Evolutionary conservation across 257 asterid species (phyloP).

Genomic region (Petunia axillaris): DNA sequence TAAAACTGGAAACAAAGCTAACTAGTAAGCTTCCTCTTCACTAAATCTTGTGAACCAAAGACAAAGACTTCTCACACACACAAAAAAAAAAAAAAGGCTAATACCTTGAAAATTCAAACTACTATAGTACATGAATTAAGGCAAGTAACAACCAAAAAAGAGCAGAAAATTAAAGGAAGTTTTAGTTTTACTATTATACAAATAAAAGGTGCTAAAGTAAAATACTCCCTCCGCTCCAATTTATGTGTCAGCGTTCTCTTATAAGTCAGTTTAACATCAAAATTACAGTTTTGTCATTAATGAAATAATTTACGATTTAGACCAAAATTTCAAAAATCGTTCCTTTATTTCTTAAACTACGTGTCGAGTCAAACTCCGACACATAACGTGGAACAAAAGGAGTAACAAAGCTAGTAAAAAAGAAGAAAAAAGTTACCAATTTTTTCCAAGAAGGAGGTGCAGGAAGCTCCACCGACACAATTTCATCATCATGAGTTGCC

Average conservation of each 20-base stretch:
- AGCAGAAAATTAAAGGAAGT: neutral
- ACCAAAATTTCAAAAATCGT: too few relatives aligned
- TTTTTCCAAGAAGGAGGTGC: constrained; percentile 58
- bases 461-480: constrained; percentile 45
- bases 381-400: neutral
- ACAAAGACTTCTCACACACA: neutral
- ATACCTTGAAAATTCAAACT: neutral
- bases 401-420: neutral
- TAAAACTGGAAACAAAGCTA: neutral
- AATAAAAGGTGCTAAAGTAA: neutral
- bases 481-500: constrained; percentile 32
- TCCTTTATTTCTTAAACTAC: too few relatives aligned
- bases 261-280: neutral
- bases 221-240: neutral
- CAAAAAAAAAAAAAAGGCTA: too few relatives aligned
- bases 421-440: constrained; percentile 32
- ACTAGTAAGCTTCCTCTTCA: neutral
- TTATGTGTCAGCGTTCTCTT: neutral
- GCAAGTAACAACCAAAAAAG: neutral
- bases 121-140: neutral
- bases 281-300: too few relatives aligned
- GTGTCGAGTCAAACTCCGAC: neutral
- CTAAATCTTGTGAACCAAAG: neutral
- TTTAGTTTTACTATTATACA: neutral
- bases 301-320: too few relatives aligned